Evolutionary conservation across 2,329 filamentous ascomycete genomes (phyloP).

Genomic region (Cryphonectria parasitica): DNA sequence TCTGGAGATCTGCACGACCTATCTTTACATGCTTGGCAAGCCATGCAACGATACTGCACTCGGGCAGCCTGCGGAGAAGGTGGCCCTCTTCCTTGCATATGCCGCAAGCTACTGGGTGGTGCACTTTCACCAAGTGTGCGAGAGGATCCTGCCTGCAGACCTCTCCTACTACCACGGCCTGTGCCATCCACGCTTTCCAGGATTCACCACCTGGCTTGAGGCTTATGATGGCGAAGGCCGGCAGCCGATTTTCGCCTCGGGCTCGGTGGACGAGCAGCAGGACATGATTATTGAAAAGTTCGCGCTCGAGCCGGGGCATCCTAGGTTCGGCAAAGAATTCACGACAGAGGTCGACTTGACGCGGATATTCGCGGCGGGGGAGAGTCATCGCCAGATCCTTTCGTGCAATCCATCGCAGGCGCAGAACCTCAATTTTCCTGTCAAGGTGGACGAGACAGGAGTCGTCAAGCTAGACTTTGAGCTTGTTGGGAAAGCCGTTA

Average conservation of each 20-base stretch:
- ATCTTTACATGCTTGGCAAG: constrained; percentile 16
- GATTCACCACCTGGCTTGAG: constrained; percentile 10
- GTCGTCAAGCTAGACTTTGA: constrained; percentile 13
- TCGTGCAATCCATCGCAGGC: not conserved
- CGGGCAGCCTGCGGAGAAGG: not conserved
- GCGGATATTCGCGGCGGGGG: not conserved
- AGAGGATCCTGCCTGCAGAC: not conserved
- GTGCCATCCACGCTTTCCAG: constrained; percentile 17
- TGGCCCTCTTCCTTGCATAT: not conserved
- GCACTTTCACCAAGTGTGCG: constrained; percentile 7
- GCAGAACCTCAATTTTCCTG: constrained; percentile 13
- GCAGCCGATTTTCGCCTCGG: not conserved
- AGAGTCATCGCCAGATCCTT: not conserved
- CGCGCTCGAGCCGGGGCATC: not conserved
- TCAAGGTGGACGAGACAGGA: constrained; percentile 14
- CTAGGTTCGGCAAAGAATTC: not conserved
- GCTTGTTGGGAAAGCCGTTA: not conserved
- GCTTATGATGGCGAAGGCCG: not conserved
- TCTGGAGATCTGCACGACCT: constrained; percentile 13
- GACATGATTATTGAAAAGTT: constrained; percentile 3
- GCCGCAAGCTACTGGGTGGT: constrained; percentile 4
- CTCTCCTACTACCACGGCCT: constrained; percentile 17
- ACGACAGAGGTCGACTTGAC: constrained; percentile 1
- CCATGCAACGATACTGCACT: not conserved
- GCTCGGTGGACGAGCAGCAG: constrained; percentile 13